Conservation (phyloP, 192 early-diverging fungal genomes). For the Rhizophagus clarus region DNA sequence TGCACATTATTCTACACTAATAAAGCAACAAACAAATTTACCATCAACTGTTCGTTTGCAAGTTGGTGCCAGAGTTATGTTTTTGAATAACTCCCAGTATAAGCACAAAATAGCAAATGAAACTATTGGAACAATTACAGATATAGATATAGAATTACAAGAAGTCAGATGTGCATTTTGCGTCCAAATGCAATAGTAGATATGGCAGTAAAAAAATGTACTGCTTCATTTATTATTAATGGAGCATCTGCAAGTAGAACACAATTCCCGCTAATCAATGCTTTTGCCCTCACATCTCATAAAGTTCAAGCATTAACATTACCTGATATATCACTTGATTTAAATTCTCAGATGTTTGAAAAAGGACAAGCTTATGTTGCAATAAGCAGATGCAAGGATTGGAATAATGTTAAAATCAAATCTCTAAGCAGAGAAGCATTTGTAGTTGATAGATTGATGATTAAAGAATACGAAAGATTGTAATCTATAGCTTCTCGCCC, state of each 20-base stretch:
- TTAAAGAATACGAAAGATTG: not conserved
- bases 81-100: not conserved
- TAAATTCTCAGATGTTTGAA: not conserved
- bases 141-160: not conserved
- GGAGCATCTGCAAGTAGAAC: not conserved
- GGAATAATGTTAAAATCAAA: conserved; percentile 31
- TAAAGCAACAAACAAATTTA: not conserved
- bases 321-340: not conserved
- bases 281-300: conserved; percentile 13
- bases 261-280: conserved; percentile 7
- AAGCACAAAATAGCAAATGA: not conserved
- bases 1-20: no score
- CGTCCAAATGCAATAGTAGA: no score
- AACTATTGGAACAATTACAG: not conserved
- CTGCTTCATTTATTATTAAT: not conserved
- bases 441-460: conserved; percentile 7
- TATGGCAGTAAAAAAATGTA: not conserved
- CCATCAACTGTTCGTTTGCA: not conserved
- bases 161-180: no score
- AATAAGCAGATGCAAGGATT: not conserved
- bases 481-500: conserved; percentile 1
- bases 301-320: not conserved
- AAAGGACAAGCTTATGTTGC: not conserved
- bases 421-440: conserved; percentile 26
- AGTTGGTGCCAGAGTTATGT: not conserved